A percentile compares a stretch with the other conserved stretches of the same genome.
Evolutionary conservation across 2,329 filamentous ascomycete genomes (phyloP).

Genomic region (Xylaria sp.): DNA sequence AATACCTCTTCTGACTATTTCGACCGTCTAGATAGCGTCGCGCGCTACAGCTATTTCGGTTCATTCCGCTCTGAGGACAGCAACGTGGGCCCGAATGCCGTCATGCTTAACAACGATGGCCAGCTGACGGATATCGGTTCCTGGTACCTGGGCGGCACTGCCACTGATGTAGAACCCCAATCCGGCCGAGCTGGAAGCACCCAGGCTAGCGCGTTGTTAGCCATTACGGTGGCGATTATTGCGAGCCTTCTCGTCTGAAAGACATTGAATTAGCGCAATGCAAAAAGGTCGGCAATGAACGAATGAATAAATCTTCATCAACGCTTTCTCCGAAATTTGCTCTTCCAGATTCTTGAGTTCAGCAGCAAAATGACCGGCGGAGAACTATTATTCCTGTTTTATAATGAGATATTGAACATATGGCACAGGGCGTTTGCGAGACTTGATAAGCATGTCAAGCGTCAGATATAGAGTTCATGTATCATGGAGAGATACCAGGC

Average conservation of each 20-base stretch:
- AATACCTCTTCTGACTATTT: constrained; percentile 74
- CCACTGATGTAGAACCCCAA: constrained; percentile 58
- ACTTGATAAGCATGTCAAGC: background rate
- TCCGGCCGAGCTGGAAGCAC: constrained; percentile 29
- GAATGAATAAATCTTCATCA: background rate
- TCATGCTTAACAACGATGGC: constrained; percentile 75
- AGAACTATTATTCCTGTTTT: constrained; percentile 4
- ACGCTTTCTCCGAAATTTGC: background rate
- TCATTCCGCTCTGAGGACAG: constrained; percentile 75
- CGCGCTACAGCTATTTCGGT: constrained; percentile 80
- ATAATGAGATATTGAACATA: background rate
- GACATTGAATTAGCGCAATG: background rate
- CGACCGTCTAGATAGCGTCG: constrained; percentile 70
- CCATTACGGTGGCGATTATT: constrained; percentile 15
- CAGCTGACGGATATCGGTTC: constrained; percentile 79
- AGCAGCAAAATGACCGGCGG: background rate
- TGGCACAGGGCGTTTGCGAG: background rate
- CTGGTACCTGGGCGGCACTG: constrained; percentile 75
- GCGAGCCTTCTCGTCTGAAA: constrained; percentile 26
- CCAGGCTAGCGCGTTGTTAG: background rate
- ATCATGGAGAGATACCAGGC: constrained; percentile 20
- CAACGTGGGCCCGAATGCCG: constrained; percentile 78
- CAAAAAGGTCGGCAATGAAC: background rate
- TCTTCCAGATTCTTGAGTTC: background rate
- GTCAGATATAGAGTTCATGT: constrained; percentile 10